Percentiles rank a stretch among this genome's conserved stretches.
Conservation (phyloP, 352 stramenopile species). For the Pythium dissotocum region DNA sequence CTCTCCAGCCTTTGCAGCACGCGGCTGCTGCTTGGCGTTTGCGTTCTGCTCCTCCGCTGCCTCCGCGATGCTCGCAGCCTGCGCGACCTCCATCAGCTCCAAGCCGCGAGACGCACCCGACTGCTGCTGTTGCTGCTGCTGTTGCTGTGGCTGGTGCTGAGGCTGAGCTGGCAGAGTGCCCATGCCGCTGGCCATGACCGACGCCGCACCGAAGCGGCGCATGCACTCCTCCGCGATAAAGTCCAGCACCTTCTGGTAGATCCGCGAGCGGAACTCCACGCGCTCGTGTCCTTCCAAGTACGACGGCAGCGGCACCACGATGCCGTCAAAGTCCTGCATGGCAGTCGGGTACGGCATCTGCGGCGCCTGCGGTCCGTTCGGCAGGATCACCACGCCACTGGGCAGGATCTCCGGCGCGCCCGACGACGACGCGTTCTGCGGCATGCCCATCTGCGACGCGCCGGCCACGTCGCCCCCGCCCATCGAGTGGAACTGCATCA, state of each 20-base stretch:
- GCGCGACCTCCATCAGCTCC: not conserved
- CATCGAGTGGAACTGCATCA: conserved; percentile 29
- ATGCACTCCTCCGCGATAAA: conserved; percentile 86
- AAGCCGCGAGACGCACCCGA: not conserved
- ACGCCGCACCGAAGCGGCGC: conserved; percentile 35
- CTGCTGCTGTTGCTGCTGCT: not conserved
- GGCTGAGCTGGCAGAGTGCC: not conserved
- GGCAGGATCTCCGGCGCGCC: conserved; percentile 26
- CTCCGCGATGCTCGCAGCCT: not conserved
- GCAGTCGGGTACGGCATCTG: conserved; percentile 52
- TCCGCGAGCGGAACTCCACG: conserved; percentile 70
- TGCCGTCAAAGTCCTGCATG: conserved; percentile 79
- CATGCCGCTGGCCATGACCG: not conserved
- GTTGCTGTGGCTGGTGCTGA: not conserved
- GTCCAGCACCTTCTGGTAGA: conserved; percentile 83
- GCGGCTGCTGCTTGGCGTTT: conserved; percentile 2
- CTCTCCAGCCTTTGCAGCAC: not conserved
- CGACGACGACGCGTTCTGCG: not conserved
- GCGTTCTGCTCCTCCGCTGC: not conserved
- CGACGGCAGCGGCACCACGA: conserved; percentile 76
- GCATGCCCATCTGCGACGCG: conserved; percentile 10
- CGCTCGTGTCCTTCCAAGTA: conserved; percentile 73
- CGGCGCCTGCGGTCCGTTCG: conserved; percentile 51
- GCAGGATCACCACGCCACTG: conserved; percentile 41
- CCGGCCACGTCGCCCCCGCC: not conserved